Evolutionary conservation across 1,139 yeast species (phyloP).

Genomic region (Magnusiomyces paraingens): DNA sequence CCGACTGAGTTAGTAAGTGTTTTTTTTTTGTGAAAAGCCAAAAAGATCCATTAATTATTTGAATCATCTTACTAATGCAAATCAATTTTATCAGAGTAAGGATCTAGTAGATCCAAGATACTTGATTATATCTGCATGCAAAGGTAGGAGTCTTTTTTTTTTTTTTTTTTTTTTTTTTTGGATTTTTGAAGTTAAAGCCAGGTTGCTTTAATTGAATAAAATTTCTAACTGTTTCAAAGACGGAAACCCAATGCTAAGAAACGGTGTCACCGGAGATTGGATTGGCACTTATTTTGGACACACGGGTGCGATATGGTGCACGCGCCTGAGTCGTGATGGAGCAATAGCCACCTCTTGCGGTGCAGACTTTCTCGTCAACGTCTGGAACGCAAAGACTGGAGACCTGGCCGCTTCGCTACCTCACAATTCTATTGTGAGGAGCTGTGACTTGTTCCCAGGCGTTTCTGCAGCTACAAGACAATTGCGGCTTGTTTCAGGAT

Average conservation of each 20-base stretch:
- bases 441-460: conserved; percentile 25
- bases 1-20: not conserved
- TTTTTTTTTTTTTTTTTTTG: not conserved
- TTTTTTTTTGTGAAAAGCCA: not conserved
- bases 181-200: not conserved
- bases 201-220: not conserved
- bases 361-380: conserved; percentile 35
- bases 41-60: not conserved
- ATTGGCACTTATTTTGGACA: conserved; percentile 37
- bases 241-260: conserved; percentile 36
- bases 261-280: conserved; percentile 38
- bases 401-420: conserved; percentile 23
- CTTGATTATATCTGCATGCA: conserved; percentile 33
- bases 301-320: conserved; percentile 37
- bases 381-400: conserved; percentile 33
- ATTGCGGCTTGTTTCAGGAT: conserved; percentile 24
- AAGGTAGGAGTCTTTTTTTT: conserved; percentile 22
- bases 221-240: not conserved
- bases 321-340: conserved; percentile 29
- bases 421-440: conserved; percentile 33
- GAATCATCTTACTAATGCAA: not conserved
- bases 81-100: conserved; percentile 11
- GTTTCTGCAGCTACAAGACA: not conserved
- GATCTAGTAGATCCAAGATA: conserved; percentile 12
- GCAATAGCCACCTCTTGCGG: conserved; percentile 31